Evolutionary conservation across 768 basidiomycete species (phyloP).

Genomic region (Boletus pseudopeckii): DNA sequence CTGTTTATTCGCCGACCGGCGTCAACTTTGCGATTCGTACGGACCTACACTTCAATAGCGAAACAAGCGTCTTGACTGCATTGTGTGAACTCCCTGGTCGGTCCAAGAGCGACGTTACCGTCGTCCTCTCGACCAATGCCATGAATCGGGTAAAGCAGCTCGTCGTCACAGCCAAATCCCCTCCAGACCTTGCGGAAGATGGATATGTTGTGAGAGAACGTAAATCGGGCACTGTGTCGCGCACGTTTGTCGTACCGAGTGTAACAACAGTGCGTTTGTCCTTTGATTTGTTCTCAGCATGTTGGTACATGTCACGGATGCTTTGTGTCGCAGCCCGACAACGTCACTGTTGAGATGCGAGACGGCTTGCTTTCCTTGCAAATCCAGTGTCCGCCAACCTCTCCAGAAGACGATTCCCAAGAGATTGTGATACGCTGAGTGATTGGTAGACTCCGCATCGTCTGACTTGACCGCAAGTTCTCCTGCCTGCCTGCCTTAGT

Average conservation of each 20-base stretch:
- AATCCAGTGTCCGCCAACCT: conserved; percentile 49
- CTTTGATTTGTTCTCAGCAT: not conserved
- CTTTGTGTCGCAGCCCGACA: conserved; percentile 41
- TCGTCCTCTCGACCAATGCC: conserved; percentile 57
- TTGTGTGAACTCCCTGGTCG: conserved; percentile 72
- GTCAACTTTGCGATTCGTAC: conserved; percentile 49
- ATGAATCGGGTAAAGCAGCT: conserved; percentile 64
- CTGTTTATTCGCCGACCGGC: conserved; percentile 18
- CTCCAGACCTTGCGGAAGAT: conserved; percentile 39
- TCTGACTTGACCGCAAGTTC: conserved; percentile 11
- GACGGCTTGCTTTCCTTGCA: conserved; percentile 60
- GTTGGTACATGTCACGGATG: conserved; percentile 4
- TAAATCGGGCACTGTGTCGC: conserved; percentile 47
- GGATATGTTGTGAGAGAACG: conserved; percentile 53
- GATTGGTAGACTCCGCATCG: conserved; percentile 16
- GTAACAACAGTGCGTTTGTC: conserved; percentile 52
- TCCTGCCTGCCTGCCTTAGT: not conserved
- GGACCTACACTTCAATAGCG: conserved; percentile 56
- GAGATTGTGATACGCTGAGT: conserved; percentile 49
- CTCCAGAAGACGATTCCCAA: conserved; percentile 39
- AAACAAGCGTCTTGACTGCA: conserved; percentile 50
- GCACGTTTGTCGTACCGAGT: conserved; percentile 52
- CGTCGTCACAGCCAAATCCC: conserved; percentile 47
- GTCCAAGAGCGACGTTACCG: conserved; percentile 51
- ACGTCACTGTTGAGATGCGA: conserved; percentile 52